Evolutionary conservation across 371 early-diverging fungal species (phyloP).

Genomic region (Mucor velutinosus): DNA sequence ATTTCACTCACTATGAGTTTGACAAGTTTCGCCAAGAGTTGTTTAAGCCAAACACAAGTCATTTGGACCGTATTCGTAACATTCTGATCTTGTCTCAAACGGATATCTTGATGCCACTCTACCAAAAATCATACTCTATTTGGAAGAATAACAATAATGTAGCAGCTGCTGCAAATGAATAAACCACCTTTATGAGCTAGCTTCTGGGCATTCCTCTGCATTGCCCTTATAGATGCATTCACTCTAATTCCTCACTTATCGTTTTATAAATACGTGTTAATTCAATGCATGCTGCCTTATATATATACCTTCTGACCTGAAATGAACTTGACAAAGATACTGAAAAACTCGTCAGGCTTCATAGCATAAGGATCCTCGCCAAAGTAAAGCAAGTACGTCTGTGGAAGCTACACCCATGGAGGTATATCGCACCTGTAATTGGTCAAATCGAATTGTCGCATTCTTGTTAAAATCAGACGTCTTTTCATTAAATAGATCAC

Average conservation of each 20-base stretch:
- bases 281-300: too few relatives aligned
- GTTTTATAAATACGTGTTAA: not conserved
- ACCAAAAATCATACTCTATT: conserved; percentile 13
- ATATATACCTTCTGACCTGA: conserved; percentile 52
- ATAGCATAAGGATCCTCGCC: conserved; percentile 81
- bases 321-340: conserved; percentile 77
- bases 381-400: conserved; percentile 69
- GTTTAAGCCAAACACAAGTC: conserved; percentile 15
- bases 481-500: not conserved
- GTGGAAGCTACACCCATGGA: conserved; percentile 67
- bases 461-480: too few relatives aligned
- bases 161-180: not conserved
- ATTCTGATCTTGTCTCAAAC: conserved; percentile 24
- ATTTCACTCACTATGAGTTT: conserved; percentile 22
- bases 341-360: conserved; percentile 88
- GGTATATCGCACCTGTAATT: conserved; percentile 48
- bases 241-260: too few relatives aligned
- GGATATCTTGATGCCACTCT: conserved; percentile 19
- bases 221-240: not conserved
- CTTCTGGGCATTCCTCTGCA: not conserved
- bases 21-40: conserved; percentile 26
- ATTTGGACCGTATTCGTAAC: conserved; percentile 24
- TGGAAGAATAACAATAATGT: not conserved
- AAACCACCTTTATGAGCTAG: not conserved
- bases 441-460: conserved; percentile 36